Conservation (phyloP, 2,329 filamentous ascomycete genomes). For the Chaetomiaceae sp. region DNA sequence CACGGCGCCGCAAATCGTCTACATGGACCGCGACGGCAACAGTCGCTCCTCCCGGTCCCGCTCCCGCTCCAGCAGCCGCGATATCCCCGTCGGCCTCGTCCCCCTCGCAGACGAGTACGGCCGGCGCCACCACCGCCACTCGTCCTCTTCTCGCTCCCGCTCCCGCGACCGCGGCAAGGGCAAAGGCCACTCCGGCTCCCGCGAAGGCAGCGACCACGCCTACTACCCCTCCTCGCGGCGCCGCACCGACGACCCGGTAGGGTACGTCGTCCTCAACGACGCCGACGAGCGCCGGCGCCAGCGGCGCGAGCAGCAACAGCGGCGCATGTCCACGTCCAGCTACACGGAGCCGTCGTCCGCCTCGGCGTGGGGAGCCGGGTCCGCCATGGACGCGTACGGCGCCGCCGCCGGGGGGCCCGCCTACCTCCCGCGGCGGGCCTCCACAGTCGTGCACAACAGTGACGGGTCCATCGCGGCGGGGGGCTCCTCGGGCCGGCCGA, state of each 20-base stretch:
- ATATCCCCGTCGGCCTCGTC: constrained; percentile 20
- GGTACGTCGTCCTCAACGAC: constrained; percentile 9
- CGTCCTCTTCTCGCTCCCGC: constrained; percentile 10
- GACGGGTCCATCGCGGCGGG: constrained; percentile 10
- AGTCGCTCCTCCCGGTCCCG: constrained; percentile 13
- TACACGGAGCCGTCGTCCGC: constrained; percentile 13
- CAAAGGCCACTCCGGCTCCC: constrained; percentile 8
- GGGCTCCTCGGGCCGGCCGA: constrained; percentile 16
- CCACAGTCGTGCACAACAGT: constrained; percentile 23
- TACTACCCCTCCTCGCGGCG: not conserved
- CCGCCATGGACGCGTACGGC: constrained; percentile 11
- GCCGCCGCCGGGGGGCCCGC: not conserved
- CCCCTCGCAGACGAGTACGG: constrained; percentile 20
- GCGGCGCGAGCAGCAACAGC: constrained; percentile 14
- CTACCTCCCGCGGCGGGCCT: constrained; percentile 19
- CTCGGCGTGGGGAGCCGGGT: not conserved
- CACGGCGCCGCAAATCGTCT: constrained; percentile 26
- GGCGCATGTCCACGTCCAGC: constrained; percentile 9
- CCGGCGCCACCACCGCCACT: constrained; percentile 13
- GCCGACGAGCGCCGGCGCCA: constrained; percentile 24
- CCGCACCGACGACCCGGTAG: constrained; percentile 12
- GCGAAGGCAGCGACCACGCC: not conserved
- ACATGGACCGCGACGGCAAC: constrained; percentile 21
- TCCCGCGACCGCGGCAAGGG: not conserved
- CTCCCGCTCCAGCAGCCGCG: constrained; percentile 19